These are phyloP conservation scores for Pichia sp. DNA, from an alignment of 1,139 yeast genomes.

Conservation along the genomic window DNA sequence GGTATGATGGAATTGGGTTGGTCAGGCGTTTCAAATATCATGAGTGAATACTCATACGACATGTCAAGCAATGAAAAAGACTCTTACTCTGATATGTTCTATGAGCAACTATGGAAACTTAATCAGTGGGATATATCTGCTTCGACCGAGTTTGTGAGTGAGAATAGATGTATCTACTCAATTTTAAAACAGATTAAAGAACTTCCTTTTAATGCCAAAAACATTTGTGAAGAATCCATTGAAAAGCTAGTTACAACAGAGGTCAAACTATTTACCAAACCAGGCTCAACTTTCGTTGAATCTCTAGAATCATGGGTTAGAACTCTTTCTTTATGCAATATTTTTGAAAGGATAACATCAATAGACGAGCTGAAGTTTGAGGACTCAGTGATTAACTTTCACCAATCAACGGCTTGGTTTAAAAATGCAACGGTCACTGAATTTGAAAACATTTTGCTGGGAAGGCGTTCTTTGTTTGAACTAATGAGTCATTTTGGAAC, in stretches of 20 bases:
- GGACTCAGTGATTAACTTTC: constrained; percentile 9
- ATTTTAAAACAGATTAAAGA: constrained; percentile 43
- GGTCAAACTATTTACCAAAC: neutral
- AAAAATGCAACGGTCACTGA: constrained; percentile 33
- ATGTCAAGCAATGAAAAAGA: constrained; percentile 12
- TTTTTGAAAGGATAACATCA: constrained; percentile 25
- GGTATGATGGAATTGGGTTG: constrained; percentile 46
- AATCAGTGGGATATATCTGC: constrained; percentile 65
- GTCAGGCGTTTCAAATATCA: constrained; percentile 43
- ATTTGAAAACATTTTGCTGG: constrained; percentile 41
- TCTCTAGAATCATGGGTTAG: constrained; percentile 34
- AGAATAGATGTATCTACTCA: constrained; percentile 44
- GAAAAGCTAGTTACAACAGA: constrained; percentile 20
- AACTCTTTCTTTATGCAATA: constrained; percentile 36
- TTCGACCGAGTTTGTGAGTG: constrained; percentile 32
- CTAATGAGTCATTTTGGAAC: constrained; percentile 21
- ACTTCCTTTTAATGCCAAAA: constrained; percentile 23
- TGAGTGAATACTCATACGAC: constrained; percentile 18
- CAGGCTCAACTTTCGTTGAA: constrained; percentile 1
- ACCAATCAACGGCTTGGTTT: constrained; percentile 35
- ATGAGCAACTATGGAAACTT: constrained; percentile 66
- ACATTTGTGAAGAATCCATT: constrained; percentile 26
- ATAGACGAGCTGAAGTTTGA: constrained; percentile 8
- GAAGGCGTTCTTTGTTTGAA: constrained; percentile 38
- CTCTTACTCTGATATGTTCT: constrained; percentile 21